Base-by-base conservation (phyloP, 768 basidiomycete genomes). In the Agrocybe chaxingu region DNA sequence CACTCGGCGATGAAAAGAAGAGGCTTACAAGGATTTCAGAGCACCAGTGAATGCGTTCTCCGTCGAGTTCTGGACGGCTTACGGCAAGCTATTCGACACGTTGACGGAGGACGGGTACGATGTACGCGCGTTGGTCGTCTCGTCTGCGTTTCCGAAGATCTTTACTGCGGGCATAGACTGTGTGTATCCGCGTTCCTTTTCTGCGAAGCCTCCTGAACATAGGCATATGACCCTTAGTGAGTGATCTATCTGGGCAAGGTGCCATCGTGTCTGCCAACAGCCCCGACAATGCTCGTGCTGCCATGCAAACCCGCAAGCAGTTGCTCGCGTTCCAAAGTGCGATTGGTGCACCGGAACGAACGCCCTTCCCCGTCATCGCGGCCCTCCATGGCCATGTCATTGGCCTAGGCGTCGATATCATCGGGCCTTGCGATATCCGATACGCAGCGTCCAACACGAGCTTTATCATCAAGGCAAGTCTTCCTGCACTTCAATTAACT, bases 101-200 rank as follows among this genome's bases (percentile, higher is more conserved):
- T 71, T 93, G 53, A 69, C 56, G 5, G 64, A 50, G 64, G 82
- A 68, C 61, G 78, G 45, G 1, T 60, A 69, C 19, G 80, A 84
- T 30, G 79, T 92, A 1, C 79, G 89, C 12, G 87, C 73, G 2
- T 74, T 90, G 4, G 88, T 96, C 0, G 68, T 96, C 0, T 81
- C 85, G 0, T 92, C 90, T 0, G 71, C 70, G 1, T 61, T 87
- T 2, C 81, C 84, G 0, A 91, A 87, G 63, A 65, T 82, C 3
- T 96, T 92, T 63, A 87, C 87, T 0, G 92, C 90, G 1, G 93
- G 94, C 0, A 66, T 96, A 5, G 93, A 96, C 63, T 62, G 92
- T 90, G 55, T 30, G 74, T 65, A 11, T 58, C 16, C 3, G 37
- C 34, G n/a, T 18, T 6, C 30, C 5, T 29, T 41, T 3, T 6